A percentile compares a stretch with the other conserved stretches of the same genome.
These are phyloP conservation scores for Trametes sanguinea DNA, from an alignment of 768 basidiomycete species.

Conservation along the genomic window DNA sequence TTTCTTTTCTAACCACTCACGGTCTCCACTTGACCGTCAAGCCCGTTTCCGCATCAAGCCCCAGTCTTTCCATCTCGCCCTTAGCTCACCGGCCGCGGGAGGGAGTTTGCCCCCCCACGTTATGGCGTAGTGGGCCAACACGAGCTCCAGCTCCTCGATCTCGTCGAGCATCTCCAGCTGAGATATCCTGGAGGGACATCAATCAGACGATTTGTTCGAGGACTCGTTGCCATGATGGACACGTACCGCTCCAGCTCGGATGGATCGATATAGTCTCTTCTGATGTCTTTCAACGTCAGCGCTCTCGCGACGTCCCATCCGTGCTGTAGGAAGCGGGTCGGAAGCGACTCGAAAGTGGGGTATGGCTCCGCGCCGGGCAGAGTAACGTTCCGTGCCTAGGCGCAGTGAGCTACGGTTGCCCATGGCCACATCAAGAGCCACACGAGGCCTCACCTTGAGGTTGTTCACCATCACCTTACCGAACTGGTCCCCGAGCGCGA, in stretches of 20 bases:
- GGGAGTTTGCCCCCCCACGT: constrained; percentile 60
- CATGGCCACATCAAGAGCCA: no score
- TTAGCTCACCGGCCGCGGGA: not conserved
- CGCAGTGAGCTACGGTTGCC: no score
- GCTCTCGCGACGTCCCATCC: constrained; percentile 60
- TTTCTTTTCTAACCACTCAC: no score
- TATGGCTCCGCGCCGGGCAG: constrained; percentile 76
- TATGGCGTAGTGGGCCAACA: constrained; percentile 87
- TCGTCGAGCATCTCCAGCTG: constrained; percentile 89
- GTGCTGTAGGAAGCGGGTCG: constrained; percentile 55
- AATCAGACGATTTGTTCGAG: not conserved
- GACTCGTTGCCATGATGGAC: no score
- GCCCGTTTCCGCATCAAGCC: constrained; percentile 8
- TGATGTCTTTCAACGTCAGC: constrained; percentile 69
- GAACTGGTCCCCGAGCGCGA: constrained; percentile 82
- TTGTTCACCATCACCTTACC: constrained; percentile 93
- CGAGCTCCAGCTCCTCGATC: constrained; percentile 90
- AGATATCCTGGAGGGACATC: constrained; percentile 55
- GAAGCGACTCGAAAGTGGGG: constrained; percentile 55
- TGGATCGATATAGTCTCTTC: constrained; percentile 47
- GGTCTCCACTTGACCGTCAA: not conserved
- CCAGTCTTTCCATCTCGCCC: constrained; percentile 25
- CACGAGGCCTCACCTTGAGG: constrained; percentile 58
- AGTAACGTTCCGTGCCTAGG: constrained; percentile 72
- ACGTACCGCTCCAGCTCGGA: constrained; percentile 61